These are phyloP conservation scores for Fusarium euwallaceae DNA, from an alignment of 2,329 filamentous ascomycete genomes.

Conservation along the genomic window DNA sequence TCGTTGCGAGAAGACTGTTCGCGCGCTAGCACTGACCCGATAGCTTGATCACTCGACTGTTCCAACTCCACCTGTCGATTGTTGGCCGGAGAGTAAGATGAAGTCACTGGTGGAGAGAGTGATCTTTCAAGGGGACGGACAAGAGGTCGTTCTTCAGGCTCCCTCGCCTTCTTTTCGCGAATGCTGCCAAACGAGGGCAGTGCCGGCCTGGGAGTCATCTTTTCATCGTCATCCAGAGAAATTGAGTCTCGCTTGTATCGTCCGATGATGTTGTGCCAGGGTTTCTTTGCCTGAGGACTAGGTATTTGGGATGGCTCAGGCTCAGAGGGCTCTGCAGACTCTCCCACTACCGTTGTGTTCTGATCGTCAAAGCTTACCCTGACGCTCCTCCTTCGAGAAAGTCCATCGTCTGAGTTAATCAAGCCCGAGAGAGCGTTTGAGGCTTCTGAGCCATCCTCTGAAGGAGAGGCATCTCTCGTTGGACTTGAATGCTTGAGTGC, in stretches of 20 bases:
- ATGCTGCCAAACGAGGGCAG: conserved; percentile 83
- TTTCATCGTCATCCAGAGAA: conserved; percentile 70
- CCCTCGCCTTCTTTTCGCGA: conserved; percentile 70
- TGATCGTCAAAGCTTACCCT: conserved; percentile 85
- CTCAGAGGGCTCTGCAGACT: conserved; percentile 56
- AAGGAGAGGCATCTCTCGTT: conserved; percentile 64
- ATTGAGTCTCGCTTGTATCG: conserved; percentile 61
- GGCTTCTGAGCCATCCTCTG: conserved; percentile 62
- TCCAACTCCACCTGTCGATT: conserved; percentile 54
- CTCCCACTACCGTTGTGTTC: conserved; percentile 66
- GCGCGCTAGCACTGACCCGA: conserved; percentile 68
- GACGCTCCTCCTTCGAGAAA: conserved; percentile 71
- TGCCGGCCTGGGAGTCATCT: conserved; percentile 81
- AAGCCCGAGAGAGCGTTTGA: conserved; percentile 50
- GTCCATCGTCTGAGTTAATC: conserved; percentile 53
- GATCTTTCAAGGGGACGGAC: conserved; percentile 65
- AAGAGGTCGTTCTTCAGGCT: conserved; percentile 68
- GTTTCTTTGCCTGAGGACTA: conserved; percentile 56
- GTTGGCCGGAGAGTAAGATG: conserved; percentile 35
- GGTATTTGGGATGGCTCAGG: conserved; percentile 56
- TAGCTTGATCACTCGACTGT: conserved; percentile 70
- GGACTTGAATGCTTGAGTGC: conserved; percentile 76
- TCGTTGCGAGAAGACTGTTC: conserved; percentile 66
- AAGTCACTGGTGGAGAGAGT: conserved; percentile 42
- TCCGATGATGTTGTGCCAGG: conserved; percentile 66